Evolutionary conservation across 805 yeast genomes (phyloP).

Genomic region (Tetrapisispora namnaoensis): DNA sequence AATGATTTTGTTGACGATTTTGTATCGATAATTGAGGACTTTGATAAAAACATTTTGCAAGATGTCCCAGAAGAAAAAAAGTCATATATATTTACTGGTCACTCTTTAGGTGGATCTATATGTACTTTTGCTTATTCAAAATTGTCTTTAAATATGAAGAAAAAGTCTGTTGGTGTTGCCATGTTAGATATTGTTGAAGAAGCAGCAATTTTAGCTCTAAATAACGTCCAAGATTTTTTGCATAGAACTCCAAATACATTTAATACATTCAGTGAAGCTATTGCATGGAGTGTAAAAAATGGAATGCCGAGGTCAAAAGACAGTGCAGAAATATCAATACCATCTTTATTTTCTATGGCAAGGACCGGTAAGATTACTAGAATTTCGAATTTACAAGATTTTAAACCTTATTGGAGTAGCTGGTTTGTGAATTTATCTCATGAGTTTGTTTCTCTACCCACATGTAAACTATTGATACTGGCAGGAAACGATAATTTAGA

Average conservation of each 20-base stretch:
- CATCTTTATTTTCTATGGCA: conserved; percentile 41
- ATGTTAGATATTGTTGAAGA: conserved; percentile 93
- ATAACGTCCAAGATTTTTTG: conserved; percentile 58
- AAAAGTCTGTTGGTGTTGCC: conserved; percentile 50
- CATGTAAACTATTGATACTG: conserved; percentile 63
- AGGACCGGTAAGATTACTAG: conserved; percentile 35
- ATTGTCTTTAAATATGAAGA: conserved; percentile 12
- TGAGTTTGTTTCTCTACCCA: conserved; percentile 37
- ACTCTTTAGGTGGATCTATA: conserved; percentile 88
- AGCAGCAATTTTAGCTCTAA: conserved; percentile 65
- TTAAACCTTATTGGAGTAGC: conserved; percentile 62
- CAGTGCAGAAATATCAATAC: conserved; percentile 73
- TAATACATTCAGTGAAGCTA: conserved; percentile 43
- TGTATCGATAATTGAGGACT: conserved; percentile 34
- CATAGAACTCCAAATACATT: conserved; percentile 56
- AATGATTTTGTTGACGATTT: conserved; percentile 52
- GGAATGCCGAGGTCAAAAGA: conserved; percentile 42
- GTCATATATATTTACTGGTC: conserved; percentile 62
- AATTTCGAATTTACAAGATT: conserved; percentile 52
- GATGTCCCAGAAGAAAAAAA: conserved; percentile 9
- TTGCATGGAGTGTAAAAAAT: conserved; percentile 71
- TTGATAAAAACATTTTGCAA: conserved; percentile 21
- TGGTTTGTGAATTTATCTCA: conserved; percentile 75
- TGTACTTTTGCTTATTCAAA: conserved; percentile 42
- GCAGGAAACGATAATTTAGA: conserved; percentile 90